Base-by-base conservation (phyloP, 1,284 basidiomycete genomes). In the Lignosus rhinocerotis region DNA sequence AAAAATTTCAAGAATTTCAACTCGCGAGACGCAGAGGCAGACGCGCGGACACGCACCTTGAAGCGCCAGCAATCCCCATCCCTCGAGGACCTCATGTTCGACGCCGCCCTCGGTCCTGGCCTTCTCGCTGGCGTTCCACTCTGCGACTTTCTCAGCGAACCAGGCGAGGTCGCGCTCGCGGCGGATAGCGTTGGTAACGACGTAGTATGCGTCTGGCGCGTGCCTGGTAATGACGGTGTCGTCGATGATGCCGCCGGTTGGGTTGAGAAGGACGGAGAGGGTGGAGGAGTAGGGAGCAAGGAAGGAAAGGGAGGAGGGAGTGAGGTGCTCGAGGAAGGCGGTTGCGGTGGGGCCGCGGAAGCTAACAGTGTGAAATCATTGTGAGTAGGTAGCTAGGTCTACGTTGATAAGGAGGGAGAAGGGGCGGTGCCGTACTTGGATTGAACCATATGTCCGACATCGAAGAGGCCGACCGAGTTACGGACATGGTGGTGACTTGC, bases 371-470 rank as follows among this genome's bases (percentile, higher is more conserved):
- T 30, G 21, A 21, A 30, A 3, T 39, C 2, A 36, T 16, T 36
- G 12, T 14, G 25, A 25, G 39, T 14, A 16, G 1, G n/a, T 17
- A 2, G 14, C 6, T 16, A 16, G 36, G 31, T 12, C 21, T 9
- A 39, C 19, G 21, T 38, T 5, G 36, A 14, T 17, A 25, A n/a
- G 14, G 36, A 14, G 11, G 12, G 36, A 5, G 3, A 12, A 49
- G 59, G 41, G 33, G 53, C 66, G 57, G 14, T 16, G 21, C 58
- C 75, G 39, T 66, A 91, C 90, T 85, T 88, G 57, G 90, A 88
- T 75, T 95, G 93, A 38, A 93, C 91, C 96, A 99, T 99, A 76
- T 99, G 96, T 33, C 94, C 93, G 36, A 99, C 97, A 72, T 99
- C 96, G 73, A 99, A 99, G 31, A 99, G 80, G 1, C 96, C 96